Evolutionary conservation across 495 filamentous ascomycete genomes (phyloP), one percentile per base, ranked within the genome.

Genomic region (Daldinia decipiens): DNA sequence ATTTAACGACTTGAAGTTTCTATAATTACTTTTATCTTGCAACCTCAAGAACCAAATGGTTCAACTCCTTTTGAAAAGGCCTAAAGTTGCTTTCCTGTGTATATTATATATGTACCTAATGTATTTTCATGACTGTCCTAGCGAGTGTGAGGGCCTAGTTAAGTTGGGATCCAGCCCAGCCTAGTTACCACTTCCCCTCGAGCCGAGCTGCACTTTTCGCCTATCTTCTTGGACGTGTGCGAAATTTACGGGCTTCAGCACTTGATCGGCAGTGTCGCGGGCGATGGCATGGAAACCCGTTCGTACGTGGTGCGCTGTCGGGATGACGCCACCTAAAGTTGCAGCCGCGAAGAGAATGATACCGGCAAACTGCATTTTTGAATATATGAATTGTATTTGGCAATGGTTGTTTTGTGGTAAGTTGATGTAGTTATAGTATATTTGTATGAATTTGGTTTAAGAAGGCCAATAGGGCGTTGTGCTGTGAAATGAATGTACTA

Each of bases 191-290:
- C 38, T 59, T 51, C 53, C 52, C 36, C 57, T 59, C 64, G 36
- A 67, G 6, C 3, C 26, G 34, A 58, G 47, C 12, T 68, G 65
- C 2, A 17, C 55, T 27, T 19, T 73, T 34, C 70, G 70, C 59
- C 65, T 73, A 51, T 73, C 70, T n/a, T 73, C 50, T 38, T 73
- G 70, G 11, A 73, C 57, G 15, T 65, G 51, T 15, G 65, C 65
- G 9, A 68, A 73, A 55, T 73, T 73, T 53, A 32, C 50, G 27
- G 65, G 70, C 50, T 60, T 61, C 19, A 73, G 32, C 13, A 57
- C 29, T 40, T 66, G 55, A 40, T 60, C 65, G 40, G 56, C 51
- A 12, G 40, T n/a, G 15, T 34, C 43, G 3, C 68, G 57, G 27
- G 52, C 51, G 47, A 36, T 38, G 67, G 8, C 29, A 21, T 58